Evolutionary conservation across 1,284 basidiomycete genomes (phyloP).

Genomic region (Phlebopus sp.): DNA sequence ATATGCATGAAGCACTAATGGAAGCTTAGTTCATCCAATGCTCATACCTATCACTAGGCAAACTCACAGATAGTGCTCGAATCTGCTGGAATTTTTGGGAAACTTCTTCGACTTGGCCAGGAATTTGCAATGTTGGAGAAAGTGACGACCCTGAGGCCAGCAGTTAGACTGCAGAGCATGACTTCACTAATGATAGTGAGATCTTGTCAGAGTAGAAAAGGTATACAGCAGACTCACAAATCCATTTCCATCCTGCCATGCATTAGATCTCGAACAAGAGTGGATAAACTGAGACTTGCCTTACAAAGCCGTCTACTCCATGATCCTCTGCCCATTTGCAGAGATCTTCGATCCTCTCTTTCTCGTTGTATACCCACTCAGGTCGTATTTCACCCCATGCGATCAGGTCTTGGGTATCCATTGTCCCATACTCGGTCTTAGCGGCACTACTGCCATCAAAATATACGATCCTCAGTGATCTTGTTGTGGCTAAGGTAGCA

Average conservation of each 20-base stretch:
- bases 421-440: constrained; percentile 33
- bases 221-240: constrained; percentile 36
- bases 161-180: constrained; percentile 48
- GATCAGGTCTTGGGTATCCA: constrained; percentile 45
- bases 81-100: neutral
- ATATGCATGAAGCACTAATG: neutral
- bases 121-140: constrained; percentile 20
- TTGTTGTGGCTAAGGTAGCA: constrained; percentile 35
- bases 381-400: constrained; percentile 31
- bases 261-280: constrained; percentile 1
- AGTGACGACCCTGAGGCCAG: constrained; percentile 40
- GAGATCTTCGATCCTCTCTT: constrained; percentile 30
- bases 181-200: constrained; percentile 39
- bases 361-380: constrained; percentile 24
- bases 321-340: constrained; percentile 36
- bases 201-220: neutral
- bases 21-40: neutral
- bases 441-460: constrained; percentile 44
- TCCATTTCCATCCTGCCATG: constrained; percentile 44
- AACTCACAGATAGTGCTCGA: neutral
- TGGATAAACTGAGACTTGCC: constrained; percentile 20
- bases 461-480: constrained; percentile 40
- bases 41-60: too few species aligned
- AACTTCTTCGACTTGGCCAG: too few species aligned
- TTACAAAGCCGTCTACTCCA: constrained; percentile 39